phyloP scores from a whole-genome alignment of 352 stramenopile species.

The Peronospora farinosa region DNA sequence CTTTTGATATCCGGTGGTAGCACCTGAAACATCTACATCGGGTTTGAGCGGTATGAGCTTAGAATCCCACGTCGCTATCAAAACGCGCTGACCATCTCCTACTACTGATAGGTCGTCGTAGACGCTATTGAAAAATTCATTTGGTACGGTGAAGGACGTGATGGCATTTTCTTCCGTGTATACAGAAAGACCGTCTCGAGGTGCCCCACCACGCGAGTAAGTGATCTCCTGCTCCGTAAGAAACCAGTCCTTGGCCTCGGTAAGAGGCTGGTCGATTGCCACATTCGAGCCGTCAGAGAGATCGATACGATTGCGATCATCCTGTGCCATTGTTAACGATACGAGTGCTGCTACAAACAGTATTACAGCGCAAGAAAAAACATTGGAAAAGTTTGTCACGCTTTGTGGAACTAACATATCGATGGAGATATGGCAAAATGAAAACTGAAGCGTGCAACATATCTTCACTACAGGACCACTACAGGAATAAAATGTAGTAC shows the following conservation, averaged over 20 bases:
- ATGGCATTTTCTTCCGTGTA: conserved; percentile 33
- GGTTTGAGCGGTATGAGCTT: conserved; percentile 36
- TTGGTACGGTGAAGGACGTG: conserved; percentile 26
- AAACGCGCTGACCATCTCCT: conserved; percentile 19
- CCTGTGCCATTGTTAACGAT: neutral
- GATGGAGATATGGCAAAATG: too few species aligned
- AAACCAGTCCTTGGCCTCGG: neutral
- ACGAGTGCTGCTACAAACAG: neutral
- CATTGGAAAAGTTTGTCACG: too few species aligned
- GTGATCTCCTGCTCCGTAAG: conserved; percentile 3
- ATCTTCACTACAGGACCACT: too few species aligned
- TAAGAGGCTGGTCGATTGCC: neutral
- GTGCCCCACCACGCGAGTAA: neutral
- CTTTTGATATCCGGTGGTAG: conserved; percentile 24
- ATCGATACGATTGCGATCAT: neutral
- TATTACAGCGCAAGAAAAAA: neutral
- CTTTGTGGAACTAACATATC: too few species aligned
- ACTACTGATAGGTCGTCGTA: conserved; percentile 35
- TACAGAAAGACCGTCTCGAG: conserved; percentile 23
- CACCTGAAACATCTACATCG: conserved; percentile 12
- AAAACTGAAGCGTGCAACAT: too few species aligned
- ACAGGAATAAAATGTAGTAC: too few species aligned
- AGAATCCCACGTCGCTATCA: conserved; percentile 31
- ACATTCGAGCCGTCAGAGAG: neutral
- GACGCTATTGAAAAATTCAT: conserved; percentile 34